Evolutionary conservation across 2,329 filamentous ascomycete genomes (phyloP).

Genomic region (Ascochyta fabae): DNA sequence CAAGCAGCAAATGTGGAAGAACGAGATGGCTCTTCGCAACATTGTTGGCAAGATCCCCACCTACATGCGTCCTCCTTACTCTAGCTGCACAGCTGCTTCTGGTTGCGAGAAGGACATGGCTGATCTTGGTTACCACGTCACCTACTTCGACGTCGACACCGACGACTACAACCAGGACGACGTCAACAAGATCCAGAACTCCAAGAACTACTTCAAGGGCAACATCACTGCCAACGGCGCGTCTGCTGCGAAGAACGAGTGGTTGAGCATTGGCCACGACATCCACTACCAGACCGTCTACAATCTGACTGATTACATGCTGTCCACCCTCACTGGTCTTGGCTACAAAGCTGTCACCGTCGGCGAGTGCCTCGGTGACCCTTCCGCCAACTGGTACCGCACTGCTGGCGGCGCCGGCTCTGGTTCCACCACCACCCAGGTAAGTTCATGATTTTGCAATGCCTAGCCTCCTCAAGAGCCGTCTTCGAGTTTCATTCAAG

Average conservation of each 20-base stretch:
- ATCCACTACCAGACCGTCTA: conserved; percentile 56
- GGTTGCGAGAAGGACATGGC: conserved; percentile 52
- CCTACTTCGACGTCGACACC: conserved; percentile 67
- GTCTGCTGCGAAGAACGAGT: conserved; percentile 41
- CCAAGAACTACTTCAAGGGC: conserved; percentile 60
- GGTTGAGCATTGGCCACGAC: conserved; percentile 62
- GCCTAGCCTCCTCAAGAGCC: conserved; percentile 11
- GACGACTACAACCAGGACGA: conserved; percentile 66
- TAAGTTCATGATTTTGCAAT: conserved; percentile 18
- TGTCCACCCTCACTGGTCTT: conserved; percentile 47
- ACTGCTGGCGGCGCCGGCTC: conserved; percentile 38
- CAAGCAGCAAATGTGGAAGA: conserved; percentile 59
- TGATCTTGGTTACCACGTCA: conserved; percentile 64
- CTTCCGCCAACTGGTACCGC: conserved; percentile 58
- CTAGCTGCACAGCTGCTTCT: conserved; percentile 52
- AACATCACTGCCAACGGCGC: conserved; percentile 49
- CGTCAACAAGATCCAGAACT: conserved; percentile 57
- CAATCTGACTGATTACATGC: conserved; percentile 54
- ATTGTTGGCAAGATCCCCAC: conserved; percentile 63
- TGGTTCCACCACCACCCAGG: conserved; percentile 10
- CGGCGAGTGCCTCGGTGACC: conserved; percentile 57
- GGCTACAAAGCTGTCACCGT: conserved; percentile 56
- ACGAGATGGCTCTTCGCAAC: conserved; percentile 63
- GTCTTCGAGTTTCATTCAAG: conserved; percentile 6
- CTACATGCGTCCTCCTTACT: conserved; percentile 60